A percentile compares a stretch with the other conserved stretches of the same genome.
Conservation (phyloP, 352 stramenopile species). For the Blastocystis hominis region DNA sequence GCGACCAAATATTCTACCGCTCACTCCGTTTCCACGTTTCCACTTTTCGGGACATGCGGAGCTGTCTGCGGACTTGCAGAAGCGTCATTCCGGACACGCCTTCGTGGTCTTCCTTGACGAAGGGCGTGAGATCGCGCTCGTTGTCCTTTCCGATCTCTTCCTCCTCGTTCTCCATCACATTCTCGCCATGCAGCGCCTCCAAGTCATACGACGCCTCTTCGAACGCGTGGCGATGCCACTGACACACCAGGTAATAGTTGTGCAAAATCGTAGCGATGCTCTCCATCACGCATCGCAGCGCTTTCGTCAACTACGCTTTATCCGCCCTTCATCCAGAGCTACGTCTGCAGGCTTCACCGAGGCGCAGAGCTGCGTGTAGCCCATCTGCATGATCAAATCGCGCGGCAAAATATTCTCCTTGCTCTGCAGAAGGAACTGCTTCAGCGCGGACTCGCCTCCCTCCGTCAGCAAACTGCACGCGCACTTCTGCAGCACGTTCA, state of each 20-base stretch:
- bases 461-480: conserved; percentile 27
- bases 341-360: conserved; percentile 29
- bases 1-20: not conserved
- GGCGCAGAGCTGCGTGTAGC: conserved; percentile 42
- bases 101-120: conserved; percentile 1
- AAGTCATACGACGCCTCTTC: conserved; percentile 3
- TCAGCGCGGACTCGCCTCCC: not conserved
- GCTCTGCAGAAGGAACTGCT: not conserved
- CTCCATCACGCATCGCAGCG: conserved; percentile 8
- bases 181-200: not conserved
- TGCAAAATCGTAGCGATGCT: not conserved
- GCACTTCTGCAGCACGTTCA: conserved; percentile 50
- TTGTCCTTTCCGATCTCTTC: conserved; percentile 40
- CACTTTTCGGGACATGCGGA: conserved; percentile 22
- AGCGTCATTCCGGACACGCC: conserved; percentile 30
- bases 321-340: not conserved
- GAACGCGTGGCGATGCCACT: conserved; percentile 26
- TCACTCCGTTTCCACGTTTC: not conserved
- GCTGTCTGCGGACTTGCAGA: conserved; percentile 5
- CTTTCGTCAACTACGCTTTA: not conserved
- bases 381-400: conserved; percentile 41
- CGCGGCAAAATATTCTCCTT: conserved; percentile 28
- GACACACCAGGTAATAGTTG: conserved; percentile 49
- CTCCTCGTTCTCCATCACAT: conserved; percentile 52
- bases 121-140: conserved; percentile 14